Conservation (phyloP, 345 rosid genomes). For the Conringia planisiliqua region DNA sequence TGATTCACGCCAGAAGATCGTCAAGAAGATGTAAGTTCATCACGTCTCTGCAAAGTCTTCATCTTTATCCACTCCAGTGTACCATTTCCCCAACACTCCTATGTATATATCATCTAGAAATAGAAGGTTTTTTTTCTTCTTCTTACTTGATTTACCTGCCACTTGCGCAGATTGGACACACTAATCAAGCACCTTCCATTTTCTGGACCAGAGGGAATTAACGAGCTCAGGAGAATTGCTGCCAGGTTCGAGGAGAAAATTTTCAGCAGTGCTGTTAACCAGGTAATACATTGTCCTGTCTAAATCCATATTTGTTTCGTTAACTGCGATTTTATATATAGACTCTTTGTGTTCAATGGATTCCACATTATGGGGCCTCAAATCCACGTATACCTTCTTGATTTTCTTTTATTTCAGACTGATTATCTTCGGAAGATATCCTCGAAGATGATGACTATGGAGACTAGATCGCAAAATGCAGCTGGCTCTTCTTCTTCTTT, state of each 20-base stretch:
- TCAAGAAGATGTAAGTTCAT: conserved; percentile 46
- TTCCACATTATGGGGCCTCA: background rate
- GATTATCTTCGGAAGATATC: conserved; percentile 71
- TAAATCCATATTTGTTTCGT: background rate
- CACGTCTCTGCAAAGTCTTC: background rate
- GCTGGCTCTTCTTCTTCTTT: conserved; percentile 24
- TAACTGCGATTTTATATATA: background rate
- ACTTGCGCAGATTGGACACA: conserved; percentile 46
- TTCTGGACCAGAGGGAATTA: conserved; percentile 56
- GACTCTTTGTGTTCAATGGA: background rate
- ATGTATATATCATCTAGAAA: background rate
- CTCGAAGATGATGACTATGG: conserved; percentile 61
- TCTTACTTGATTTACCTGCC: background rate
- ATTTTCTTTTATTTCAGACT: conserved; percentile 24
- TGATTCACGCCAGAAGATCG: conserved; percentile 45
- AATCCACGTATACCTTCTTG: background rate
- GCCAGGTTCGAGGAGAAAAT: conserved; percentile 66
- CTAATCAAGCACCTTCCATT: conserved; percentile 49
- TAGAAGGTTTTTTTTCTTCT: background rate
- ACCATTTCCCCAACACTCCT: background rate
- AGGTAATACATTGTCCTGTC: conserved; percentile 35
- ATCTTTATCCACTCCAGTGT: background rate
- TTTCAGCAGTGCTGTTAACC: conserved; percentile 47
- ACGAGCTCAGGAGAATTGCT: conserved; percentile 58
- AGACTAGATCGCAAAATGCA: conserved; percentile 46